Evolutionary conservation across 805 yeast genomes (phyloP), one percentile per base, ranked within the genome.

Genomic region (Saccharomyces mikatae): DNA sequence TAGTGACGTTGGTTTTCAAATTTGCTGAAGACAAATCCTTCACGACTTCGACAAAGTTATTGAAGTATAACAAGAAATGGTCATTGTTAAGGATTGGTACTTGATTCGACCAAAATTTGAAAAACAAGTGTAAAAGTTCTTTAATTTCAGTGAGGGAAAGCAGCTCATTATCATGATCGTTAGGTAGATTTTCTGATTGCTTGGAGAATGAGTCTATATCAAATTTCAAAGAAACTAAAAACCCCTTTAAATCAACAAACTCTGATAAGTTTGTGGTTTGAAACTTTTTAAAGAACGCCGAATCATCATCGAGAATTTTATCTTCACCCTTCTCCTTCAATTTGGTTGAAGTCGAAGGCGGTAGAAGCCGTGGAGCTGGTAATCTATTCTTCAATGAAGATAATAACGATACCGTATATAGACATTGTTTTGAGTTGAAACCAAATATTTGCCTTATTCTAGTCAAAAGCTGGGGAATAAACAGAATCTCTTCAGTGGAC

Each of bases 401-500:
- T 47, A 87, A 75, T 0, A 90, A 78, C 55, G 84, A 79, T 4
- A 90, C 89, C 0, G 92, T 82, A 54, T 83, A 71, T 13, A 82
- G 74, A n/a, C 89, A 83, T 1, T 88, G 84, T 57, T 80, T 82
- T 0, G 89, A 83, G 51, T 81, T 79, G 65, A 83, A 84, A 0
- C 94, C 92, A 67, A 83, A 86, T 1, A 77, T 80, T 61, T 82
- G 83, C 55, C 89, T 85, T 50, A 87, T 76, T 54, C 82, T 79
- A 5, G 89, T 87, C 56, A 87, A 71, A 50, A 87, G 68, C 6
- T 87, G 82, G 0, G 94, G 92, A 41, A 85, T 81, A 61, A 86
- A 84, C 46, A 87, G 70, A 0, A 89, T 86, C 64, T 87, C 94
- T 61, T 85, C 91, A 0, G 92, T 86, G 17, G 87, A 80, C 64